These are phyloP conservation scores for Trichoderma polysporum DNA, from an alignment of 2,329 filamentous ascomycete genomes.

Conservation along the genomic window DNA sequence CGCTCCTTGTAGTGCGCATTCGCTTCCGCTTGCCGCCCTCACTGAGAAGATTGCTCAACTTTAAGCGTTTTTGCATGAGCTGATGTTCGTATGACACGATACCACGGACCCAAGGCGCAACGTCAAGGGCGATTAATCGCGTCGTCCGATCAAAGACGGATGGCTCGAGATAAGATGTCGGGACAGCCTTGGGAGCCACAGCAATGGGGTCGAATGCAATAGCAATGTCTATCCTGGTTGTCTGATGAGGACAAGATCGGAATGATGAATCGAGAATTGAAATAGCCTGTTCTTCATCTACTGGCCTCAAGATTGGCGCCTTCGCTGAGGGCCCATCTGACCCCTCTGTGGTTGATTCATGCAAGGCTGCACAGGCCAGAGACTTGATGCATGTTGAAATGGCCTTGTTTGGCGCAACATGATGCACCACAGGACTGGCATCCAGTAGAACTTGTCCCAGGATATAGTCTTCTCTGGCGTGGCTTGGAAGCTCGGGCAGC, in stretches of 20 bases:
- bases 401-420: conserved; percentile 29
- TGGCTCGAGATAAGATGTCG: conserved; percentile 52
- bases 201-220: conserved; percentile 63
- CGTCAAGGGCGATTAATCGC: conserved; percentile 65
- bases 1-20: conserved; percentile 69
- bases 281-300: conserved; percentile 38
- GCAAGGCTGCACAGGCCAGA: conserved; percentile 19
- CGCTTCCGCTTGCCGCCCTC: conserved; percentile 54
- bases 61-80: conserved; percentile 66
- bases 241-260: conserved; percentile 25
- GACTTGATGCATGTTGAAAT: conserved; percentile 35
- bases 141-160: conserved; percentile 77
- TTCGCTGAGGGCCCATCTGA: not conserved
- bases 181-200: conserved; percentile 44
- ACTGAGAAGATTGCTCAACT: conserved; percentile 61
- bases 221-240: conserved; percentile 55
- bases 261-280: conserved; percentile 42
- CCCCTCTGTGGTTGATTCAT: not conserved
- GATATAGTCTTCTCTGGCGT: conserved; percentile 51
- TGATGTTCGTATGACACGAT: conserved; percentile 76
- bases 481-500: conserved; percentile 53
- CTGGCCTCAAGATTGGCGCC: conserved; percentile 25
- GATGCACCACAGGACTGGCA: conserved; percentile 37
- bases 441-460: conserved; percentile 51
- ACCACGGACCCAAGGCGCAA: conserved; percentile 85